Conservation (phyloP, 805 yeast genomes). For the Tetrapisispora namnaoensis region DNA sequence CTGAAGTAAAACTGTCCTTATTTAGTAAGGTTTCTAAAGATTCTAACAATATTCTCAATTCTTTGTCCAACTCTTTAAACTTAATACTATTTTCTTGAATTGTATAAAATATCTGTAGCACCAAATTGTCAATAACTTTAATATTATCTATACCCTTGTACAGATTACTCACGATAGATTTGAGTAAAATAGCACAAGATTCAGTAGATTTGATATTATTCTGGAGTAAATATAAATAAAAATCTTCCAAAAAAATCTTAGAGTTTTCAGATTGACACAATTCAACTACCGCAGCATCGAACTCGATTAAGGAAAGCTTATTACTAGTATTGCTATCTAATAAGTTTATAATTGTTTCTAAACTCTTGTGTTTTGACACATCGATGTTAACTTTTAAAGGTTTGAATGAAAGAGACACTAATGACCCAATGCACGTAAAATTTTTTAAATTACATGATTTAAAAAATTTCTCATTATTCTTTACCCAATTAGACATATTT, state of each 20-base stretch:
- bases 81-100: not conserved
- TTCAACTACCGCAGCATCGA: not conserved
- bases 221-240: slow-evolving; percentile 19
- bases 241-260: slow-evolving; percentile 30
- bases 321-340: not conserved
- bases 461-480: slow-evolving; percentile 1
- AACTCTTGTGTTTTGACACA: not conserved
- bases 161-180: slow-evolving; percentile 14
- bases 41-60: not conserved
- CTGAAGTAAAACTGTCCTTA: slow-evolving; percentile 4
- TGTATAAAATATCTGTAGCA: not conserved
- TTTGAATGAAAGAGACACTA: not conserved
- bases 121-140: slow-evolving; percentile 12
- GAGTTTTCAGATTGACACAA: slow-evolving; percentile 4
- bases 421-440: not conserved
- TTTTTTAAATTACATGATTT: not conserved
- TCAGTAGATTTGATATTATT: slow-evolving; percentile 10
- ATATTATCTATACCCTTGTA: slow-evolving; percentile 14
- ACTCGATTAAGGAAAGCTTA: too few species aligned
- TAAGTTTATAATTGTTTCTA: slow-evolving; percentile 2
- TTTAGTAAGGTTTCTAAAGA: slow-evolving; percentile 5
- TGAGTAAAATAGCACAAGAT: slow-evolving; percentile 8
- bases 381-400: not conserved
- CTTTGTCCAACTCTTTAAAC: not conserved
- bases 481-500: slow-evolving; percentile 17